Evolutionary conservation across 2,329 filamentous ascomycete genomes (phyloP), one percentile per base, ranked within the genome.

Genomic region (Trichoderma sp.): DNA sequence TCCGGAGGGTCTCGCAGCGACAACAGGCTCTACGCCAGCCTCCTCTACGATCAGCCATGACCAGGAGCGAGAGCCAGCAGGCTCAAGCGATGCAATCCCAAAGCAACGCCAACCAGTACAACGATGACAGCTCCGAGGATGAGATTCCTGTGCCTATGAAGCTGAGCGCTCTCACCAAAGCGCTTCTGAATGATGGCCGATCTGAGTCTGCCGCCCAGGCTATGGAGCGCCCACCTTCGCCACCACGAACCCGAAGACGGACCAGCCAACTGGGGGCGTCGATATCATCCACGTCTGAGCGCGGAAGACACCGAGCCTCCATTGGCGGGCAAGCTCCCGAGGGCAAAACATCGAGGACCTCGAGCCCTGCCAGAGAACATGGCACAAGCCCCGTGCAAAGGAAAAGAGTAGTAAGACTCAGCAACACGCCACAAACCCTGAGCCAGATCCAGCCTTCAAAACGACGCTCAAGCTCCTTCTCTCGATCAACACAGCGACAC

Each of bases 131-230:
- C 83, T 97, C 94, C 28, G 95, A 97, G 80, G 95, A 97, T 76
- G 95, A 97, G 80, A 92, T 96, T 32, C 91, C 92, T 18, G 91
- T 93, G 73, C 94, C 94, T 75, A 93, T 96, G 88, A 96, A 96
- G 82, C 91, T 97, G 77, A 97, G 94, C 78, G 94, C 94, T 75
- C 87, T 96, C 73, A 97, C 95, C 59, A 95, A 96, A 77, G 94
- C 93, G 24, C 84, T 97, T 18, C 85, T 97, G 28, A 87, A 88
- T 68, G 88, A 90, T 70, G 86, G 87, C 54, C 85, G 82, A 4
- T 85, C 87, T 10, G 83, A 83, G 79, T 75, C 77, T 72, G 72
- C 74, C 3, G 71, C 59, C 24, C 34, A 54, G n/a, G 18, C 68
- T 1, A 52, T 55, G 13, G 72, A 78, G 30, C 77, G 79, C 14